These are phyloP conservation scores for Vitis hybrid DNA, from an alignment of 177 flowering plant species.

Conservation along the genomic window DNA sequence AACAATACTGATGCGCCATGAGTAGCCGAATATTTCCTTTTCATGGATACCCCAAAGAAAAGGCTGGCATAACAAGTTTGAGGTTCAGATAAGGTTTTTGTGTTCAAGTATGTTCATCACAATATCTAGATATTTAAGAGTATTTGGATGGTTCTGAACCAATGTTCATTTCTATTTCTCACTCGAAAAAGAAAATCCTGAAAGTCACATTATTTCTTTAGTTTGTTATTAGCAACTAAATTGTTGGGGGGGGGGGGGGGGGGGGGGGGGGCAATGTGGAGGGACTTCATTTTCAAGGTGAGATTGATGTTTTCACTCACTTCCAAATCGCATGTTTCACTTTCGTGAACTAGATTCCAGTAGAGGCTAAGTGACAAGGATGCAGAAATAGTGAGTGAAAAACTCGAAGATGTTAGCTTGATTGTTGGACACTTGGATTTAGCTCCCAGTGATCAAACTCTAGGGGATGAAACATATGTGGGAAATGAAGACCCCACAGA, in stretches of 20 bases:
- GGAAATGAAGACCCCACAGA: too few species aligned
- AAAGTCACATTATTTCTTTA: neutral
- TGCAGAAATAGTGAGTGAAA: too few species aligned
- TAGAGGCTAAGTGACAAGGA: too few species aligned
- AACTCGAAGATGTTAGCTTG: too few species aligned
- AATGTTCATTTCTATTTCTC: neutral
- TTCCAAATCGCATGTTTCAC: neutral
- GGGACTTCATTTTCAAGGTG: neutral
- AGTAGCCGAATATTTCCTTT: neutral
- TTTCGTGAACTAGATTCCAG: neutral
- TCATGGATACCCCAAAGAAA: neutral
- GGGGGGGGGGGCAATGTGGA: neutral
- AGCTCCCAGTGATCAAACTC: too few species aligned
- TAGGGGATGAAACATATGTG: too few species aligned
- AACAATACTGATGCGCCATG: neutral
- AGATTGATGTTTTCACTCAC: neutral
- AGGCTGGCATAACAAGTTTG: neutral
- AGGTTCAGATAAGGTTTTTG: neutral
- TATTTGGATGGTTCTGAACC: neutral
- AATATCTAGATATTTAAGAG: neutral
- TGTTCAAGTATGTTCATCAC: neutral
- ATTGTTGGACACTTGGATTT: too few species aligned
- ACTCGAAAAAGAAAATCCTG: neutral
- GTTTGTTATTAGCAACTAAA: neutral
- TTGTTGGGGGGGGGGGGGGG: too few species aligned